Evolutionary conservation across 805 yeast species (phyloP).

Genomic region (Starmerella etchellsii): DNA sequence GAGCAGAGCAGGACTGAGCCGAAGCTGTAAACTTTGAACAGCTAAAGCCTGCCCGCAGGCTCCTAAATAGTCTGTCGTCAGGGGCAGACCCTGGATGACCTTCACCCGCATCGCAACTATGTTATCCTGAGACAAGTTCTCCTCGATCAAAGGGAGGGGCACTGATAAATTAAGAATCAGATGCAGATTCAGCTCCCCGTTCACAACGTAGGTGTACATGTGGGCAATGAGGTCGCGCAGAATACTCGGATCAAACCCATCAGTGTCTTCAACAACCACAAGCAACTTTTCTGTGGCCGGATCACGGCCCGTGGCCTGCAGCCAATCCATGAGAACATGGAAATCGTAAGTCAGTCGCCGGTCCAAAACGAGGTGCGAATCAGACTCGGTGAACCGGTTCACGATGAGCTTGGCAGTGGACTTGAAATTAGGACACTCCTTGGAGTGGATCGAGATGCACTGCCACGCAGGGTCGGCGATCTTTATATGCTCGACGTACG

Average conservation of each 20-base stretch:
- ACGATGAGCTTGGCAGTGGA: constrained; percentile 27
- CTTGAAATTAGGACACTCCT: constrained; percentile 28
- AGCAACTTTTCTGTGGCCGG: constrained; percentile 15
- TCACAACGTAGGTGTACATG: constrained; percentile 25
- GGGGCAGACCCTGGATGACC: constrained; percentile 14
- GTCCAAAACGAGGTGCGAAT: constrained; percentile 21
- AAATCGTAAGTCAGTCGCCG: constrained; percentile 29
- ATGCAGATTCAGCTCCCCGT: constrained; percentile 24
- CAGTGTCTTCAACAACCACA: constrained; percentile 30
- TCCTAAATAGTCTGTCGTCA: constrained; percentile 9
- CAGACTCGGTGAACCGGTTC: constrained; percentile 22
- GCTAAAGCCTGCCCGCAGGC: constrained; percentile 1
- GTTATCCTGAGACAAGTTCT: constrained; percentile 24
- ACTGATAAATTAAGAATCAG: constrained; percentile 28
- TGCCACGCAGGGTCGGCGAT: constrained; percentile 7
- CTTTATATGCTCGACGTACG: constrained; percentile 1
- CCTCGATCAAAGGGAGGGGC: constrained; percentile 28
- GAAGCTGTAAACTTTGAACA: background rate
- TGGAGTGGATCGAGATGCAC: constrained; percentile 25
- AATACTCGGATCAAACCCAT: constrained; percentile 26
- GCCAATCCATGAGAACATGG: constrained; percentile 28
- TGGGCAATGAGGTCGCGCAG: constrained; percentile 24
- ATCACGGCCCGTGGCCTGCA: constrained; percentile 4
- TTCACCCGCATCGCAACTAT: constrained; percentile 13
- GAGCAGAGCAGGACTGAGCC: constrained; percentile 1